Base-by-base conservation (phyloP, 2,329 filamentous ascomycete genomes). In the Colletotrichum chlorophyti region DNA sequence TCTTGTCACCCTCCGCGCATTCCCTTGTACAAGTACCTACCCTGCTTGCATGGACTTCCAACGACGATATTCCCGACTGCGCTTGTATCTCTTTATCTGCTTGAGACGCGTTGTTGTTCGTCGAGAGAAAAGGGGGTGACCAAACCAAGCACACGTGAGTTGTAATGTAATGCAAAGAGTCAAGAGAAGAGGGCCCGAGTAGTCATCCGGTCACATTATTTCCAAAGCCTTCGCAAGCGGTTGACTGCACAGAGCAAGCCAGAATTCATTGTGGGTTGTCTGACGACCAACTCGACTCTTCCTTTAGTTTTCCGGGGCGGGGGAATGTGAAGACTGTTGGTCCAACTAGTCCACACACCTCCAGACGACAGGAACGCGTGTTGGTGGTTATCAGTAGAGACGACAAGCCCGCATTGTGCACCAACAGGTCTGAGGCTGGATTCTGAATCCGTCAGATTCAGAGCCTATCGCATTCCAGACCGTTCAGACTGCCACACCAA, bases 1-100 rank as follows among this genome's bases (percentile, higher is more conserved):
- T n/a, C n/a, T n/a, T n/a, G n/a, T n/a, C n/a, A n/a, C n/a, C n/a
- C 38, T 48, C 19, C 37, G 21, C 40, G 37, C 42, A 35, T 53
- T 32, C 24, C 32, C 41, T 31, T 21, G 53, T 37, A 31, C 23
- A 21, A 43, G 29, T 19, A 19, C 8, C 27, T 41, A 38, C 49
- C 49, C 55, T 54, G 43, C 29, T 49, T 49, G 55, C 43, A 52
- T 58, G 26, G 40, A 46, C 53, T 41, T 52, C 32, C 23, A 45
- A 42, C 29, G 38, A 34, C 27, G 37, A 37, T 59, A 59, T 59
- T 45, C 26, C 43, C 38, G 38, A 34, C 9, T 11, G 17, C 46
- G 35, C n/a, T 15, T 49, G 51, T 21, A 50, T 37, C 38, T 59
- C 55, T n/a, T 43, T 38, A 40, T 55, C 23, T 49, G 26, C 37